These are phyloP conservation scores for Tephrocybe sp. DNA, from an alignment of 768 basidiomycete species.

Conservation along the genomic window DNA sequence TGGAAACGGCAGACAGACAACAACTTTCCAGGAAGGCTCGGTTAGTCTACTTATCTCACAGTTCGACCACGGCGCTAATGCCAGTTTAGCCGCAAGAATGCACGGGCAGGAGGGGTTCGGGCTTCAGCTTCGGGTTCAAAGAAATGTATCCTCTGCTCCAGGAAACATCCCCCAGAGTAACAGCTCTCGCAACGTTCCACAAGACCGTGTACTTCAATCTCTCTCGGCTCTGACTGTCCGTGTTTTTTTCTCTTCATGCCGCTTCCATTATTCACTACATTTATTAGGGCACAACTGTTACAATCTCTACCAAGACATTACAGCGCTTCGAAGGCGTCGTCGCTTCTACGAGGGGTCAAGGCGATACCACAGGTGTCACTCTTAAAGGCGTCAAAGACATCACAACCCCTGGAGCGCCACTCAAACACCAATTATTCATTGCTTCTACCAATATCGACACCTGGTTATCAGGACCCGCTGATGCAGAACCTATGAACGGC, in stretches of 20 bases:
- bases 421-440: slow-evolving; percentile 71
- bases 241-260: slow-evolving; percentile 13
- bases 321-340: slow-evolving; percentile 78
- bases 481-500: slow-evolving; percentile 65
- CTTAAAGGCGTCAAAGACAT: slow-evolving; percentile 80
- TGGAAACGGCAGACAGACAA: slow-evolving; percentile 68
- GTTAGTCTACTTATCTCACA: slow-evolving; percentile 28
- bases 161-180: slow-evolving; percentile 47
- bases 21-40: slow-evolving; percentile 62
- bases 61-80: slow-evolving; percentile 26
- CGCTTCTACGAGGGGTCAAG: slow-evolving; percentile 56
- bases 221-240: slow-evolving; percentile 73
- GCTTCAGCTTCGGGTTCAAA: slow-evolving; percentile 47
- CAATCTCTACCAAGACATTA: slow-evolving; percentile 66
- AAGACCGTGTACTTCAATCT: slow-evolving; percentile 62
- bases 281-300: slow-evolving; percentile 69
- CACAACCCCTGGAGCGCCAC: slow-evolving; percentile 59
- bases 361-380: slow-evolving; percentile 70
- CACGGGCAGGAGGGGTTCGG: slow-evolving; percentile 64
- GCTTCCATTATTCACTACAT: neutral
- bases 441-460: slow-evolving; percentile 70
- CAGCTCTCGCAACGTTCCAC: slow-evolving; percentile 47
- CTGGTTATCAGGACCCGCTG: slow-evolving; percentile 75
- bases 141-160: slow-evolving; percentile 31
- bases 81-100: slow-evolving; percentile 39